Evolutionary conservation across 208 protist species (phyloP).

Genomic region (Acanthamoeba culbertsoni): DNA sequence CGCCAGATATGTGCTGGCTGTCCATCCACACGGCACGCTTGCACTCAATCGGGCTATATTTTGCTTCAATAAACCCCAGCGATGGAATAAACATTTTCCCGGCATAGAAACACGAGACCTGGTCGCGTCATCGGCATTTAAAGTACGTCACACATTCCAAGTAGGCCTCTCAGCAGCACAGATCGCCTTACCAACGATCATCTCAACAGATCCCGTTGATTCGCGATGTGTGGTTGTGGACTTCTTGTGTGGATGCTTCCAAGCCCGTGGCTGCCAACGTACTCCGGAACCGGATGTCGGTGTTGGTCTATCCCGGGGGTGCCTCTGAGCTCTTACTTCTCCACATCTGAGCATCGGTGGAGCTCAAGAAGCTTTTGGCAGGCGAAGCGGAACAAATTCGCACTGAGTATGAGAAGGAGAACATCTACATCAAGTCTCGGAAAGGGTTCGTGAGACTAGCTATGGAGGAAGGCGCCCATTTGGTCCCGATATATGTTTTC

Average conservation of each 20-base stretch:
- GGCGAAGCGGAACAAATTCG: slow-evolving; percentile 34
- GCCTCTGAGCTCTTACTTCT: background rate
- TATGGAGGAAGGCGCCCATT: background rate
- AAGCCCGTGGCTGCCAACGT: background rate
- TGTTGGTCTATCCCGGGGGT: slow-evolving; percentile 25
- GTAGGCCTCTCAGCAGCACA: background rate
- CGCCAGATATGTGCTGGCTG: background rate
- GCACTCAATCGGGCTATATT: slow-evolving; percentile 34
- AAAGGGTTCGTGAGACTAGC: slow-evolving; percentile 13
- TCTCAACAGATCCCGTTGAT: slow-evolving; percentile 1
- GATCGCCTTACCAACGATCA: background rate
- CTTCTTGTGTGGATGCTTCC: slow-evolving; percentile 6
- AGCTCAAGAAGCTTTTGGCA: background rate
- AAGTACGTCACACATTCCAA: background rate
- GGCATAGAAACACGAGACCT: slow-evolving; percentile 1
- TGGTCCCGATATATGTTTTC: slow-evolving; percentile 24
- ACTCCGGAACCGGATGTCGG: background rate
- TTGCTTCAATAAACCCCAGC: background rate
- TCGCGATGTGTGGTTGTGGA: slow-evolving; percentile 33
- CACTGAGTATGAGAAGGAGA: background rate
- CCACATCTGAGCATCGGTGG: background rate
- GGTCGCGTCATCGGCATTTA: background rate
- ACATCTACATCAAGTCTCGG: background rate
- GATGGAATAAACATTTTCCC: slow-evolving; percentile 23
- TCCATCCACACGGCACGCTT: slow-evolving; percentile 10